Base-by-base conservation (phyloP, 805 yeast species). In the Starmerella bombicola region DNA sequence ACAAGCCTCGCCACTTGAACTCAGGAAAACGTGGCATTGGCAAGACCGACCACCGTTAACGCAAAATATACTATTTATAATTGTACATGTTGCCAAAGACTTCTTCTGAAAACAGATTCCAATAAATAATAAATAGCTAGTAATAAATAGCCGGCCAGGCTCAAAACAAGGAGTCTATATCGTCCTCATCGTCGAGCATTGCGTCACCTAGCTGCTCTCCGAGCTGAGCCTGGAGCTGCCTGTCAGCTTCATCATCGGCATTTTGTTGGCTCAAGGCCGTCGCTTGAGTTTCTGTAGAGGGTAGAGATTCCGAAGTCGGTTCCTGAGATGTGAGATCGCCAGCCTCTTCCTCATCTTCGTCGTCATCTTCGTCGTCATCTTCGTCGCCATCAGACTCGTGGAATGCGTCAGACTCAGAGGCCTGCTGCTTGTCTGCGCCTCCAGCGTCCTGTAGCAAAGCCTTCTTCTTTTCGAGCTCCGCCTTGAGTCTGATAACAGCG, bases 21-120 rank as follows among this genome's bases (percentile, higher is more conserved):
- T 67, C 84, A 55, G 99, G 99, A 67, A 91, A 91, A 73, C 78
- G 98, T 67, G 93, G 96, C 69, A 76, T 75, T 56, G 96, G 96
- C 63, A 80, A 79, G 63, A 78, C 84, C 49, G 94, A 84, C 63
- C 74, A 81, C 66, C 88, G 97, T 71, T 83, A 69, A 55, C 30
- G 15, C 8, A 12, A 33, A 13, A 15, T 25, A 28, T n/a, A 24
- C 28, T 24, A 24, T 10, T 10, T 10, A 13, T 24, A 24, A 24
- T 24, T 24, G 9, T 10, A 10, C 9, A 13, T 24, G 9, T 13
- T 24, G 9, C 28, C 9, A 24, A 24, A 24, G 28, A 24, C 28
- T 24, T 24, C 13, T 24, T 24, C 28, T 24, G n/a, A n/a, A n/a
- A n/a, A n/a, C 28, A 24, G 9, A 24, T 13, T 24, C 9, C 28